Conservation (phyloP, 768 basidiomycete genomes). For the Hygrophoropsis aurantiaca region DNA sequence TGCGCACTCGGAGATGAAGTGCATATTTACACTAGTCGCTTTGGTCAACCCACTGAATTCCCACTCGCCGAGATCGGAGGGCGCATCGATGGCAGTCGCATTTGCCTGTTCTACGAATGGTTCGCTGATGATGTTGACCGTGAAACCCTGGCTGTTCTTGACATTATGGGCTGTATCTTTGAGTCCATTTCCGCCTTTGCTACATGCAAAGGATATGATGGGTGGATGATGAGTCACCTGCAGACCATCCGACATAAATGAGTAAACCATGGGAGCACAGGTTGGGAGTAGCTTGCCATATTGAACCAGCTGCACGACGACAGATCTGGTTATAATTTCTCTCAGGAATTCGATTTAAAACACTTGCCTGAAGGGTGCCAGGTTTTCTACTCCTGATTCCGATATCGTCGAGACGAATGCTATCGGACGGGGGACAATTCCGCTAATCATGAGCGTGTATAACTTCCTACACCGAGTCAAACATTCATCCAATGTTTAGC, state of each 20-base stretch:
- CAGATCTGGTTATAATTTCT: background rate
- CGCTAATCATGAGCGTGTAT: constrained; percentile 36
- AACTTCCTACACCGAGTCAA: too few species aligned
- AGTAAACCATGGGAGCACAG: too few species aligned
- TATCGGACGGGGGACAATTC: constrained; percentile 45
- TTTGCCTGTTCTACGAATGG: constrained; percentile 42
- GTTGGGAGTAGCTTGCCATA: constrained; percentile 23
- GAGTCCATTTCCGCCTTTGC: constrained; percentile 14
- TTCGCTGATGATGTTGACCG: constrained; percentile 59
- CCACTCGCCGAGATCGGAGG: constrained; percentile 41
- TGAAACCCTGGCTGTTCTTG: constrained; percentile 46
- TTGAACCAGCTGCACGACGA: constrained; percentile 25
- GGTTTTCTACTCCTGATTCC: constrained; percentile 33
- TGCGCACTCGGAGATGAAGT: too few species aligned
- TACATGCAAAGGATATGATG: constrained; percentile 38
- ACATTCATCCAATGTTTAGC: too few species aligned
- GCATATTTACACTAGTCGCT: constrained; percentile 37
- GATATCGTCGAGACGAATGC: constrained; percentile 42
- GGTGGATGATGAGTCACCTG: constrained; percentile 23
- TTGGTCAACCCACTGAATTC: constrained; percentile 41
- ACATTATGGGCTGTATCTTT: constrained; percentile 51
- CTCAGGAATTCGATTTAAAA: too few species aligned
- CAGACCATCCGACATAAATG: background rate
- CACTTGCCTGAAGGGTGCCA: constrained; percentile 45
- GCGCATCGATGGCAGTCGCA: constrained; percentile 35